These are phyloP conservation scores for Pythium grandisporangium DNA, from an alignment of 352 stramenopile genomes.

Conservation along the genomic window DNA sequence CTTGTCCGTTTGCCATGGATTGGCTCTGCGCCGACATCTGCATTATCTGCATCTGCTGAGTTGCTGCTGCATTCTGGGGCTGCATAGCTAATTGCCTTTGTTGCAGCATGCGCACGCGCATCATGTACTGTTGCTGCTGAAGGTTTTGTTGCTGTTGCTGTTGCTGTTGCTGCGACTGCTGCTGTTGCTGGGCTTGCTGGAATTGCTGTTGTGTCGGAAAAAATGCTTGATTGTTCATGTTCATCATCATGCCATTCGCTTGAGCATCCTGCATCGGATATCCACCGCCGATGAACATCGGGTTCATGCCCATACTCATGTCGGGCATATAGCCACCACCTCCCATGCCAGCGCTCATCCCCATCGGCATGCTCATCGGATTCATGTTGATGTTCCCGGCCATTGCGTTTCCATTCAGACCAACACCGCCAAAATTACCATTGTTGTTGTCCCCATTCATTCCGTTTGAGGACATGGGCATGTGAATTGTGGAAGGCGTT, in stretches of 20 bases:
- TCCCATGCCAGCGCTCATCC: constrained; percentile 28
- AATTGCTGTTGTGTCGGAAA: constrained; percentile 55
- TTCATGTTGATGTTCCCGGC: constrained; percentile 19
- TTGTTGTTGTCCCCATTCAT: constrained; percentile 7
- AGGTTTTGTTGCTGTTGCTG: constrained; percentile 76
- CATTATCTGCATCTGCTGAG: not conserved
- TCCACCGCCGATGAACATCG: constrained; percentile 52
- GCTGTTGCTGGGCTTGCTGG: constrained; percentile 57
- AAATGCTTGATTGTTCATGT: constrained; percentile 20
- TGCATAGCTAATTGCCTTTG: constrained; percentile 10
- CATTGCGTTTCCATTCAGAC: constrained; percentile 36
- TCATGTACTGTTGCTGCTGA: constrained; percentile 25
- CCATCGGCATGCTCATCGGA: constrained; percentile 19
- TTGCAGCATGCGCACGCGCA: constrained; percentile 22
- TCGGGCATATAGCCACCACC: constrained; percentile 17
- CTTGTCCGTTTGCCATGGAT: not conserved
- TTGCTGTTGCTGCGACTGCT: constrained; percentile 37
- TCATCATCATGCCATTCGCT: constrained; percentile 58
- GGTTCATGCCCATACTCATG: constrained; percentile 51
- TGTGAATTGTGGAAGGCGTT: too few species aligned
- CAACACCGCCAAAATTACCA: constrained; percentile 12
- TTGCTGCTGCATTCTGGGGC: constrained; percentile 5
- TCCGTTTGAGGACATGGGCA: constrained; percentile 9
- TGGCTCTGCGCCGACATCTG: constrained; percentile 1
- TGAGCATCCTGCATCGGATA: constrained; percentile 58